Base-by-base conservation (phyloP, 2,329 filamentous ascomycete genomes). In the Elsinoe fawcettii region DNA sequence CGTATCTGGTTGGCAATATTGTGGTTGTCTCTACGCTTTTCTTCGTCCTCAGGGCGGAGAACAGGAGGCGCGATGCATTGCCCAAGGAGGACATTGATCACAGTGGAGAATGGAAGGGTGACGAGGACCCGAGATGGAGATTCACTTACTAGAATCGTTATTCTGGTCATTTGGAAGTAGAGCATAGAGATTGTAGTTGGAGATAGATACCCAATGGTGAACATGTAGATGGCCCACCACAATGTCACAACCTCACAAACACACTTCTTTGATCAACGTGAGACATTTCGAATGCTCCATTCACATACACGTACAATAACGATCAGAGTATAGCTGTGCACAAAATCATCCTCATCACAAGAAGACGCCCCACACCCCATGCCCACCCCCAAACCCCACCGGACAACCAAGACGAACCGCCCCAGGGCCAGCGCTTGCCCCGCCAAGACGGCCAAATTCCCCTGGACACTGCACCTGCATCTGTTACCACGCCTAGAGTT, bases 71-170 rank as follows among this genome's bases (percentile, higher is more conserved):
- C 46, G 77, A 75, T 11, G 69, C 56, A 2, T 66, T 77, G 20
- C 67, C 67, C 11, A 70, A 68, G 46, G 73, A 75, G 69, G 71
- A 77, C 62, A 70, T 74, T 63, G 78, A 77, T 0, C 71, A 77
- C 46, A 67, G 76, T 2, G 72, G 74, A 12, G 79, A 82, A 36
- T 85, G 82, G 74, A 68, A 72, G 51, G 84, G 83, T 1, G 85
- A 87, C 66, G 75, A 76, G 5, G 84, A 88, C 67, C 73, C 78
- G 0, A 74, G 83, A 60, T 88, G 84, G 82, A 72, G 84, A n/a
- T 87, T 85, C 58, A 64, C 62, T 32, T 47, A 62, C 30, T 66
- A 61, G 55, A 44, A 6, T 32, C 32, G 25, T 57, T 7, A 44
- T 18, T 7, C 12, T 18, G 11, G 25, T 16, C 9, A 34, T 12